phyloP scores from a whole-genome alignment of 768 basidiomycete genomes.

The Tremella fuciformis region DNA sequence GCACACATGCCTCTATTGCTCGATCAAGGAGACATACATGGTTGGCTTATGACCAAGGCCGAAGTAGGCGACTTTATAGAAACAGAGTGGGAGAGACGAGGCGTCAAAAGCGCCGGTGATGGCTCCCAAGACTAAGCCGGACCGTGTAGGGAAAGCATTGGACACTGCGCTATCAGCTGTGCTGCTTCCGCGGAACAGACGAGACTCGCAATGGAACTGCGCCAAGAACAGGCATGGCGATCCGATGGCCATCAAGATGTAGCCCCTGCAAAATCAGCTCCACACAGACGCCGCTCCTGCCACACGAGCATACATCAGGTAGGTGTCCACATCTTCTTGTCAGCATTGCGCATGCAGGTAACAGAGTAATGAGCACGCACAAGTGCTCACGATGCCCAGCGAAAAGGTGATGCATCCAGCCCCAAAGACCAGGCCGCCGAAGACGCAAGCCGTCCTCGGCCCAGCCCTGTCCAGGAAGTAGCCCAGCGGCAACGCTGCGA shows the following conservation, averaged over 20 bases:
- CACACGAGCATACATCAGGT: slow-evolving; percentile 32
- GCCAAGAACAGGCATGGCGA: slow-evolving; percentile 53
- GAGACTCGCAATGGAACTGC: slow-evolving; percentile 50
- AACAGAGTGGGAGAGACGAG: slow-evolving; percentile 49
- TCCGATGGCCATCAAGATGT: slow-evolving; percentile 51
- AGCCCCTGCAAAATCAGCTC: slow-evolving; percentile 38
- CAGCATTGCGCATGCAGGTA: background rate
- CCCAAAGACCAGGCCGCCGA: slow-evolving; percentile 48
- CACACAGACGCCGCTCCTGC: background rate
- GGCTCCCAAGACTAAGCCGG: slow-evolving; percentile 52
- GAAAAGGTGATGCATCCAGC: slow-evolving; percentile 51
- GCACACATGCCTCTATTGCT: background rate
- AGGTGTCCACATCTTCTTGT: slow-evolving; percentile 44
- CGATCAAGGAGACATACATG: slow-evolving; percentile 18
- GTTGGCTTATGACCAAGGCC: slow-evolving; percentile 21
- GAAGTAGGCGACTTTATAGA: slow-evolving; percentile 46
- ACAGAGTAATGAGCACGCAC: slow-evolving; percentile 19
- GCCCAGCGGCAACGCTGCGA: slow-evolving; percentile 48
- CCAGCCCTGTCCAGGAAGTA: slow-evolving; percentile 46
- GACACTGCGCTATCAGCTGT: slow-evolving; percentile 32
- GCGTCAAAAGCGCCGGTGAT: slow-evolving; percentile 54
- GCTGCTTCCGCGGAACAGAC: background rate
- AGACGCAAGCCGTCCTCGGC: slow-evolving; percentile 46
- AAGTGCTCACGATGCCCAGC: slow-evolving; percentile 27
- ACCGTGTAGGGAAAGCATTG: slow-evolving; percentile 52